Percentiles rank a stretch among this genome's conserved stretches.
phyloP scores from a whole-genome alignment of 305 asterid species.

The Stenogyne calaminthoides region DNA sequence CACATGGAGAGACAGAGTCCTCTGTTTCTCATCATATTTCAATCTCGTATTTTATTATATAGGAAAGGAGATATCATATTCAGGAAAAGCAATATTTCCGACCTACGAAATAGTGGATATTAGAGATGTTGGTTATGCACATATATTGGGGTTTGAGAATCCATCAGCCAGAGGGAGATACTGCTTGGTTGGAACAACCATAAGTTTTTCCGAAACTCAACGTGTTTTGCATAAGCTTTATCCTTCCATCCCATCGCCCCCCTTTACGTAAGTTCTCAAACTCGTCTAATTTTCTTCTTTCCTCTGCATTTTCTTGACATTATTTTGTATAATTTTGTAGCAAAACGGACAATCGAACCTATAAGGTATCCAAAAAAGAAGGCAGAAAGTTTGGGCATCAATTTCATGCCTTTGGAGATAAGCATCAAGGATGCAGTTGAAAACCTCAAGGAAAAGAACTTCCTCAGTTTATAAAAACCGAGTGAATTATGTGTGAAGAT shows the following conservation, averaged over 20 bases:
- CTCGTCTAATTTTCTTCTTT: too few relatives aligned
- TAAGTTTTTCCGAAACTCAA: constrained; percentile 24
- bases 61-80: neutral
- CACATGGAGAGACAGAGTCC: neutral
- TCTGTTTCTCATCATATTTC: neutral
- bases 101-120: constrained; percentile 38
- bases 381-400: too few relatives aligned
- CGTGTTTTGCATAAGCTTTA: constrained; percentile 33
- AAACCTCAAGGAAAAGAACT: too few relatives aligned
- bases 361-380: too few relatives aligned
- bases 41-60: neutral
- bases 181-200: constrained; percentile 27
- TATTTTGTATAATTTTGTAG: too few relatives aligned
- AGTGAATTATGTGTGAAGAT: too few relatives aligned
- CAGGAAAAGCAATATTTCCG: neutral
- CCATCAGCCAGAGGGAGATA: constrained; percentile 51
- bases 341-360: too few relatives aligned
- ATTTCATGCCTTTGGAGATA: too few relatives aligned
- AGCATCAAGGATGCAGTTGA: too few relatives aligned
- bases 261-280: neutral
- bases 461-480: too few relatives aligned
- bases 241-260: constrained; percentile 35
- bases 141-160: constrained; percentile 45
- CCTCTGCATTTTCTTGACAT: too few relatives aligned
- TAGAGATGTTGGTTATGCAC: constrained; percentile 56